A percentile compares a stretch with the other conserved stretches of the same genome.
Evolutionary conservation across 306 rosid genomes (phyloP).

Genomic region (Cucurbita pepo): DNA sequence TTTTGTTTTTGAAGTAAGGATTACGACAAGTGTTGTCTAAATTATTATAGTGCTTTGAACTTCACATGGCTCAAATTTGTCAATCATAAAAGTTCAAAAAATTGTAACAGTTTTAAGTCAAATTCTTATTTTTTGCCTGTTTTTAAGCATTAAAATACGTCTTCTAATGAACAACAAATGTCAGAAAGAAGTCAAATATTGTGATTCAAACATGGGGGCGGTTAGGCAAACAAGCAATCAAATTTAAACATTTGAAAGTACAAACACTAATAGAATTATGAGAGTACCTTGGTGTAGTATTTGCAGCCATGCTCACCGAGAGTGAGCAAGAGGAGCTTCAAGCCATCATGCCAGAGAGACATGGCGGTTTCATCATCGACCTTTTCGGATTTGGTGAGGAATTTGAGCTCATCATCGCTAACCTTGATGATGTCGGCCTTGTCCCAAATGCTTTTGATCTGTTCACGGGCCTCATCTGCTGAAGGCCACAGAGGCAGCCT

Average conservation of each 20-base stretch:
- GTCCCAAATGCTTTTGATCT: conserved; percentile 82
- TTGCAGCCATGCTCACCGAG: conserved; percentile 82
- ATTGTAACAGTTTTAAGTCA: neutral
- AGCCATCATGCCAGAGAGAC: conserved; percentile 62
- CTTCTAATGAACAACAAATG: neutral
- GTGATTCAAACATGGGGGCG: neutral
- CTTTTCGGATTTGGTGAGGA: conserved; percentile 56
- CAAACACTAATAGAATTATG: too few species aligned
- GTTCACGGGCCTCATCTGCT: conserved; percentile 54
- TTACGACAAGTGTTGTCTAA: neutral
- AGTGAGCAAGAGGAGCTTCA: conserved; percentile 87
- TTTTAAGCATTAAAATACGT: neutral
- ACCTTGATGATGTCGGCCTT: conserved; percentile 79
- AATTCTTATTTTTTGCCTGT: neutral
- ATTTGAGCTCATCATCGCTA: conserved; percentile 75
- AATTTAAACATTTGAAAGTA: neutral
- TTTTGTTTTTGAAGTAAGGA: neutral
- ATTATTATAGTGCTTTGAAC: neutral
- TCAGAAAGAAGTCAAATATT: neutral
- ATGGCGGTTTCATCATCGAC: conserved; percentile 64
- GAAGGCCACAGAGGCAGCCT: conserved; percentile 77
- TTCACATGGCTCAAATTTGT: neutral
- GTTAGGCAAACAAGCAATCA: neutral
- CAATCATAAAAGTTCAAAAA: neutral
- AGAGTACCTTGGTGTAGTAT: conserved; percentile 76